phyloP scores from a whole-genome alignment of 805 yeast species.

The Millerago galiae region DNA sequence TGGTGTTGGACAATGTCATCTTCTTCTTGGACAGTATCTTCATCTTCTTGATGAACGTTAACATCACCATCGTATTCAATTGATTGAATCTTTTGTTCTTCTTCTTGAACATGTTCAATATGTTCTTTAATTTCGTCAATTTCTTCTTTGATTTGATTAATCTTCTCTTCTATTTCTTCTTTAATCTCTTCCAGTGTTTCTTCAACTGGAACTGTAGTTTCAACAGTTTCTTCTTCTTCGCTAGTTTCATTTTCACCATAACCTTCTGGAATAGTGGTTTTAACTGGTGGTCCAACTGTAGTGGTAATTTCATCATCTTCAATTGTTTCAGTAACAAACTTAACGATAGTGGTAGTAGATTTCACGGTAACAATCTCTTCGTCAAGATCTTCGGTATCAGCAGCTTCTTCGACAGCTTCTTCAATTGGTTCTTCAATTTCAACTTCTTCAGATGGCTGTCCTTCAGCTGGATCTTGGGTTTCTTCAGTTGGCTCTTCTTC shows the following conservation, averaged over 20 bases:
- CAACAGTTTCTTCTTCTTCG: conserved; percentile 6
- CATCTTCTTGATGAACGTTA: conserved; percentile 4
- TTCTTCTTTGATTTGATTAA: neutral
- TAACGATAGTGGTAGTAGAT: neutral
- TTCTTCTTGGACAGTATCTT: neutral
- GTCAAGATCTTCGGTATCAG: too few species aligned
- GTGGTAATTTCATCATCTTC: neutral
- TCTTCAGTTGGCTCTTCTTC: neutral
- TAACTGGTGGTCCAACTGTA: neutral
- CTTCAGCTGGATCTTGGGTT: neutral
- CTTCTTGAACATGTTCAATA: neutral
- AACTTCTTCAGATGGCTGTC: neutral
- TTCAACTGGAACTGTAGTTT: neutral
- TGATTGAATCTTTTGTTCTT: too few species aligned
- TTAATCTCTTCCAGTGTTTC: conserved; percentile 5
- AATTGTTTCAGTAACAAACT: neutral
- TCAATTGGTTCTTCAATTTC: neutral
- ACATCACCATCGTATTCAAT: conserved; percentile 4
- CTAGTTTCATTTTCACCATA: neutral
- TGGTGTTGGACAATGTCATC: conserved; percentile 7
- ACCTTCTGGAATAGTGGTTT: neutral
- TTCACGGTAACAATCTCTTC: neutral
- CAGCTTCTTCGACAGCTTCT: too few species aligned
- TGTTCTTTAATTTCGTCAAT: too few species aligned
- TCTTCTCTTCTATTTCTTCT: conserved; percentile 3